Base-by-base conservation (phyloP, 2,329 filamentous ascomycete genomes). In the Claviceps sp. region DNA sequence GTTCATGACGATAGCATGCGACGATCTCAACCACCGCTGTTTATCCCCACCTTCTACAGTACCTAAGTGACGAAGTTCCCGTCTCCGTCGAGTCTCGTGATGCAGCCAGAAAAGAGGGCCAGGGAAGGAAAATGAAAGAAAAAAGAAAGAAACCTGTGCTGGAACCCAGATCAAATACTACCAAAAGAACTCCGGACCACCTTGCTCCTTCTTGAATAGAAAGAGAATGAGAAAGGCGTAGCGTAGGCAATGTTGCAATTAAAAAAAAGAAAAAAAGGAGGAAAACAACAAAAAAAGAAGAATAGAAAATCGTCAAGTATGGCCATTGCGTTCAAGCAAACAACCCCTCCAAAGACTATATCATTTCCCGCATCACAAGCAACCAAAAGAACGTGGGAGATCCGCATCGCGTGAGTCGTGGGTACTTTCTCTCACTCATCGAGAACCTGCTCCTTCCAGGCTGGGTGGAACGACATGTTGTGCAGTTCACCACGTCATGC, bases 131-230 rank as follows among this genome's bases (percentile, higher is more conserved):
- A n/a, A 4, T 30, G 30, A 17, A 17, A 45, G 6, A 45, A 17
- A 14, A 19, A 46, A 34, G 34, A 37, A 45, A 17, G 46, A 26
- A 30, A 38, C 38, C 47, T 26, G 4, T 42, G 24, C 47, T 47
- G 6, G 24, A 48, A 38, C 46, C 50, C 50, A 30, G 39, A 44
- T 48, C 50, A 52, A 34, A 48, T 42, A 52, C 43, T 52, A 52
- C 50, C 50, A 52, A 66, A 65, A 57, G 53, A 73, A 74, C 71
- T 74, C 71, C 71, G 62, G 63, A 70, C 70, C 70, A 65, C 67
- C 70, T 67, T 67, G 68, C 65, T 66, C 70, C 66, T 68, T 55
- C 64, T 66, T 57, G 56, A 59, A 55, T 34, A 44, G 42, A 45
- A 41, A 26, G 47, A 46, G 40, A 50, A 42, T 51, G 45, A 63